Conservation (phyloP, 805 yeast genomes). For the Candida adriatica region DNA sequence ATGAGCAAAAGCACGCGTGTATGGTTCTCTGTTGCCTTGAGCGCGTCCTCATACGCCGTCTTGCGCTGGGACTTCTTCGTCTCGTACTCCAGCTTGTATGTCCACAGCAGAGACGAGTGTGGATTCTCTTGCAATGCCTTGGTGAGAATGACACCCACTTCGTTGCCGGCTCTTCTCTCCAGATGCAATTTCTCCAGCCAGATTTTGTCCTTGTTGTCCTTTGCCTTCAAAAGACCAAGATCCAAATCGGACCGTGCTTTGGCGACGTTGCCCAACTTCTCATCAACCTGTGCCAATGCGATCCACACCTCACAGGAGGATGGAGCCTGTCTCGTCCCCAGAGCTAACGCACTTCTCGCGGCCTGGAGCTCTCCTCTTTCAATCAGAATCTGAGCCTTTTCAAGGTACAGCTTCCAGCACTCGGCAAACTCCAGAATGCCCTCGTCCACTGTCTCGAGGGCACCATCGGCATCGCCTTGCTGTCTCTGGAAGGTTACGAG, state of each 20-base stretch:
- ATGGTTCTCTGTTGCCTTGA: conserved; percentile 57
- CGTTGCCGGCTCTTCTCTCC: conserved; percentile 46
- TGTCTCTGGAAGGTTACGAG: conserved; percentile 46
- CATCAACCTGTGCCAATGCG: conserved; percentile 38
- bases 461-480: conserved; percentile 27
- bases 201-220: conserved; percentile 43
- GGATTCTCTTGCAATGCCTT: conserved; percentile 58
- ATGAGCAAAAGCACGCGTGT: conserved; percentile 52
- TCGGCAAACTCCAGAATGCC: conserved; percentile 46
- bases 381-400: conserved; percentile 49
- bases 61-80: conserved; percentile 45
- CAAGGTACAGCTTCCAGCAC: conserved; percentile 49
- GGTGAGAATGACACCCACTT: conserved; percentile 46
- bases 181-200: conserved; percentile 53
- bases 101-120: conserved; percentile 57
- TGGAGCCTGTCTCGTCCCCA: conserved; percentile 46
- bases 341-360: conserved; percentile 41
- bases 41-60: conserved; percentile 61
- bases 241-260: conserved; percentile 72
- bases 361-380: conserved; percentile 25
- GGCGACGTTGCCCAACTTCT: conserved; percentile 32
- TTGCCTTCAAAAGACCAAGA: conserved; percentile 40
- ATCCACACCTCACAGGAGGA: conserved; percentile 46
- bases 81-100: conserved; percentile 40
- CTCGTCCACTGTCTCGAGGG: conserved; percentile 34